These are phyloP conservation scores for Phytophthora aleatoria DNA, from an alignment of 352 stramenopile genomes.

Conservation along the genomic window DNA sequence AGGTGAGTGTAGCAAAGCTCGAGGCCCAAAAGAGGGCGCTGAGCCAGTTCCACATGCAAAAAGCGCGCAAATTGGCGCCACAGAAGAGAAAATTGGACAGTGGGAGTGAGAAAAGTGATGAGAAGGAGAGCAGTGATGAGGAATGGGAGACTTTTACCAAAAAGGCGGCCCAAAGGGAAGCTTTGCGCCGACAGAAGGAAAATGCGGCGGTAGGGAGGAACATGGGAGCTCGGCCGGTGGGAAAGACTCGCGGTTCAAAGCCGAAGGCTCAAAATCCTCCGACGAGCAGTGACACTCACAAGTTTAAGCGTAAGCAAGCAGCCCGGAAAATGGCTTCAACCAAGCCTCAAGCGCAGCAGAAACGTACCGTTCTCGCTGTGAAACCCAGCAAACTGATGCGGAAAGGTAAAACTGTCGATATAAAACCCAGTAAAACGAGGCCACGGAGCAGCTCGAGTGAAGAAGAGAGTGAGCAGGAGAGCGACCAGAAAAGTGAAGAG, in stretches of 20 bases:
- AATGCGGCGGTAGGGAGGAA: not conserved
- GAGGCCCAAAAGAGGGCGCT: slow-evolving; percentile 15
- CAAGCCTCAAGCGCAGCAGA: not conserved
- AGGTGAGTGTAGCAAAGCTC: slow-evolving; percentile 1
- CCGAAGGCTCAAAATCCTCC: slow-evolving; percentile 1
- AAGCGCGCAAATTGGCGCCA: slow-evolving; percentile 14
- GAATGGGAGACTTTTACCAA: slow-evolving; percentile 24
- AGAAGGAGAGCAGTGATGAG: slow-evolving; percentile 22
- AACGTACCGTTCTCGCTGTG: not conserved
- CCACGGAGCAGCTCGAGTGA: slow-evolving; percentile 24
- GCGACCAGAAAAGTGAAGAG: slow-evolving; percentile 9
- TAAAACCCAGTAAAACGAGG: not conserved
- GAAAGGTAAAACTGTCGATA: not conserved
- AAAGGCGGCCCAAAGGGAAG: slow-evolving; percentile 21
- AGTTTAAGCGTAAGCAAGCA: slow-evolving; percentile 1
- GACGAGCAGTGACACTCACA: not conserved
- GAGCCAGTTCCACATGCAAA: slow-evolving; percentile 10
- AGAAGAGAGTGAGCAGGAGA: slow-evolving; percentile 18
- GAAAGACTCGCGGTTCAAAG: not conserved
- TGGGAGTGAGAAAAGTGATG: slow-evolving; percentile 17
- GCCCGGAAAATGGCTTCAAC: slow-evolving; percentile 15
- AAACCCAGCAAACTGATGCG: not conserved
- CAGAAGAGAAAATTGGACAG: not conserved
- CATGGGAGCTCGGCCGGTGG: not conserved
- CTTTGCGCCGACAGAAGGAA: slow-evolving; percentile 13